Evolutionary conservation across 2,329 filamentous ascomycete genomes (phyloP).

Genomic region (Madurella fahalii): DNA sequence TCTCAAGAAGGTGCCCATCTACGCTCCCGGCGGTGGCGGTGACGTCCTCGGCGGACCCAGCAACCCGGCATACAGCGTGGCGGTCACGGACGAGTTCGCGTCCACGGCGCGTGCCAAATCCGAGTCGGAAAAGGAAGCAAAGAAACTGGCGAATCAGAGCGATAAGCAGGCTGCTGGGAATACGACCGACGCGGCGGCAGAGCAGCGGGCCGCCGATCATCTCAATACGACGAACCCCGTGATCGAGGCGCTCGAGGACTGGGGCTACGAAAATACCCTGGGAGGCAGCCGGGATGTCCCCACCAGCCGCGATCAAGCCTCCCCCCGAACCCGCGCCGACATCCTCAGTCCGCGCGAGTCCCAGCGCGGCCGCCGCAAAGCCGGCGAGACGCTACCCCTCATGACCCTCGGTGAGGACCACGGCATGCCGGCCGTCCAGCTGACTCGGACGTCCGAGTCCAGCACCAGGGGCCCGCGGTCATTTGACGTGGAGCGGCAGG

Average conservation of each 20-base stretch:
- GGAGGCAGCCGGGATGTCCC: conserved; percentile 29
- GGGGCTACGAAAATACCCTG: conserved; percentile 37
- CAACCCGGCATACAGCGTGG: conserved; percentile 78
- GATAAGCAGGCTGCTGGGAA: conserved; percentile 15
- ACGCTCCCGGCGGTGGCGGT: conserved; percentile 69
- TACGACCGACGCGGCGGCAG: conserved; percentile 30
- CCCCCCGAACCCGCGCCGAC: conserved; percentile 25
- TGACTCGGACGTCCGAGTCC: conserved; percentile 21
- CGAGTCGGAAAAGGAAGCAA: conserved; percentile 56
- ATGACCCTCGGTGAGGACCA: conserved; percentile 26
- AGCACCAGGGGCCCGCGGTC: conserved; percentile 12
- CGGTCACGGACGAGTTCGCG: conserved; percentile 67
- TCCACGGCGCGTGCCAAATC: conserved; percentile 57
- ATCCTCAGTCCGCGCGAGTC: conserved; percentile 35
- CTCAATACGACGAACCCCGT: conserved; percentile 40
- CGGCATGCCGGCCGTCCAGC: conserved; percentile 25
- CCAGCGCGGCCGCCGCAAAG: conserved; percentile 46
- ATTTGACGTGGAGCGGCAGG: conserved; percentile 25
- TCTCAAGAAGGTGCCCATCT: conserved; percentile 81
- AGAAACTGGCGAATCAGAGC: conserved; percentile 19
- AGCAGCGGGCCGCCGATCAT: conserved; percentile 43
- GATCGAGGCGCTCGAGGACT: conserved; percentile 35
- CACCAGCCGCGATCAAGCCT: conserved; percentile 34
- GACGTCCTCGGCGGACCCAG: conserved; percentile 59
- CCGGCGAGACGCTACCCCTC: conserved; percentile 43